Evolutionary conservation across 768 basidiomycete species (phyloP).

Genomic region (Hysterangium stoloniferum): DNA sequence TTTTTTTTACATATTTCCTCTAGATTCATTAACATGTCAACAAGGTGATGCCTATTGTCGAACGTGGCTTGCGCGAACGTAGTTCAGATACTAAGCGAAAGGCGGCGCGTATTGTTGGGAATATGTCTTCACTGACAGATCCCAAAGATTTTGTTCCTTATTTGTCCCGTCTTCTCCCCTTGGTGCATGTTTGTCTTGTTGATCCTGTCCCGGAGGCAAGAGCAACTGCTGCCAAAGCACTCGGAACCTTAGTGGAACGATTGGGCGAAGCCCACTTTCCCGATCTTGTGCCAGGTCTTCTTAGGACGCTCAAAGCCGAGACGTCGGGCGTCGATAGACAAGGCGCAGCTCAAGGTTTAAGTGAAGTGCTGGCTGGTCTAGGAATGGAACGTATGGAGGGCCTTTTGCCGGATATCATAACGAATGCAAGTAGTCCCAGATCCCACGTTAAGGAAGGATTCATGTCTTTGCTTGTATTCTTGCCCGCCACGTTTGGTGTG

Average conservation of each 20-base stretch:
- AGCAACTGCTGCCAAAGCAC: slow-evolving; percentile 92
- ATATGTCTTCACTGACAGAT: slow-evolving; percentile 83
- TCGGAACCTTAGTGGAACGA: slow-evolving; percentile 94
- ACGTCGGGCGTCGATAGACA: slow-evolving; percentile 94
- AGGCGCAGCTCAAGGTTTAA: slow-evolving; percentile 94
- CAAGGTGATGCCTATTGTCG: slow-evolving; percentile 90
- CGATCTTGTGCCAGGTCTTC: slow-evolving; percentile 82
- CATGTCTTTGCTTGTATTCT: slow-evolving; percentile 93
- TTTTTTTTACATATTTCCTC: not conserved
- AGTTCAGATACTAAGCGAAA: slow-evolving; percentile 93
- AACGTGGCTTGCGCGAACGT: slow-evolving; percentile 86
- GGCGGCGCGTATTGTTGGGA: slow-evolving; percentile 96
- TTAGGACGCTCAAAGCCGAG: slow-evolving; percentile 85
- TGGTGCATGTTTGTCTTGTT: slow-evolving; percentile 87
- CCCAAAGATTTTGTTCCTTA: slow-evolving; percentile 93
- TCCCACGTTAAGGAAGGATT: slow-evolving; percentile 95
- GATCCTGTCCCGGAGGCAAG: slow-evolving; percentile 98
- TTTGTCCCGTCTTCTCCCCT: slow-evolving; percentile 76
- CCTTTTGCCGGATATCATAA: slow-evolving; percentile 87
- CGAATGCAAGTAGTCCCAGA: slow-evolving; percentile 81
- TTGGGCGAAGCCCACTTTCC: slow-evolving; percentile 94
- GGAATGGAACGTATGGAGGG: slow-evolving; percentile 98
- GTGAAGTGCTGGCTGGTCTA: slow-evolving; percentile 89
- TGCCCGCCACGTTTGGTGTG: slow-evolving; percentile 93
- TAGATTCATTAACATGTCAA: not conserved